phyloP scores from a whole-genome alignment of 2,329 filamentous ascomycete species.

The Sarocladium strictum region DNA sequence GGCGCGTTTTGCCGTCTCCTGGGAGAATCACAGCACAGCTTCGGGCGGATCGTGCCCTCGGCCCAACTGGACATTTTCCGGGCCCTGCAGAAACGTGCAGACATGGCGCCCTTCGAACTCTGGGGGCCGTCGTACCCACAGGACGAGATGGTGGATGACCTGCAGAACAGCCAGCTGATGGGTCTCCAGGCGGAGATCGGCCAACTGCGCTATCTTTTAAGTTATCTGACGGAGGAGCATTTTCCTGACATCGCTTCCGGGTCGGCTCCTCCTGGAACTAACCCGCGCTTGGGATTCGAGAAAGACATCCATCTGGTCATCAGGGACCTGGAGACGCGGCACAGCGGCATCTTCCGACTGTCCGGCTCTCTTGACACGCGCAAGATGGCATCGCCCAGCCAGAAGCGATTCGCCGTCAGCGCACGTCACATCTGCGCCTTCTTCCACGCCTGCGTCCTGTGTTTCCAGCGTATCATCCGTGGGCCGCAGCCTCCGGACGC shows the following conservation, averaged over 20 bases:
- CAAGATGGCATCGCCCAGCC: background rate
- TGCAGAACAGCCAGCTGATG: slow-evolving; percentile 1
- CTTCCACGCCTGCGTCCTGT: background rate
- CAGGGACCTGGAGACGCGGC: background rate
- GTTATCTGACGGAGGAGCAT: background rate
- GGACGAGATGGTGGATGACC: background rate
- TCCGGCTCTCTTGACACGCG: background rate
- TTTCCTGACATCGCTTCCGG: background rate
- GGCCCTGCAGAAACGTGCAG: background rate
- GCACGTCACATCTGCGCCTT: background rate
- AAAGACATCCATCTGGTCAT: background rate
- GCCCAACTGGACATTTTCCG: background rate
- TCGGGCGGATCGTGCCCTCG: background rate
- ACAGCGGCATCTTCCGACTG: background rate
- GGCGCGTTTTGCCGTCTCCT: background rate
- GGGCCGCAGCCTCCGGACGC: background rate
- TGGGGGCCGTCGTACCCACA: background rate
- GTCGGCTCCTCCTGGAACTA: background rate
- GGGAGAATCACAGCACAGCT: background rate
- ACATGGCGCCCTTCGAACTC: background rate
- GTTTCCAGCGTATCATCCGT: background rate
- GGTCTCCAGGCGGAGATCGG: background rate
- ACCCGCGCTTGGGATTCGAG: background rate
- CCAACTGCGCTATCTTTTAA: background rate
- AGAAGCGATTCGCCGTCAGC: background rate